Evolutionary conservation across 2,329 filamentous ascomycete species (phyloP).

Genomic region (Alternaria sp.): DNA sequence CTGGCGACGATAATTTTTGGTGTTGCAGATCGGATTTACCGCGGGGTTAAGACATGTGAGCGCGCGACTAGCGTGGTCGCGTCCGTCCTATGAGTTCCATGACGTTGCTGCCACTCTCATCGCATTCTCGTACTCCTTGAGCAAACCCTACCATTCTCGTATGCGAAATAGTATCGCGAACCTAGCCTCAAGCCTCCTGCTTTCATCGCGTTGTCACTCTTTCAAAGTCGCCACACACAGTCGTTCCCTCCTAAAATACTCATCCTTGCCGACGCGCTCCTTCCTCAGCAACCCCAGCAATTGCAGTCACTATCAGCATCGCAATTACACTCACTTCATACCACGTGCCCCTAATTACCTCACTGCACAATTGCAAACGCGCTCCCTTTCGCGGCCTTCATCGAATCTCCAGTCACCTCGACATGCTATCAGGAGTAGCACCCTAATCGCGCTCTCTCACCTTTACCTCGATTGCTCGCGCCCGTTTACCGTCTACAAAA

Average conservation of each 20-base stretch:
- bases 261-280: conserved; percentile 1
- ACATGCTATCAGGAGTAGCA: neutral
- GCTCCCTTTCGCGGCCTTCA: neutral
- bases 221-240: neutral
- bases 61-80: conserved; percentile 21
- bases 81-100: too few species aligned
- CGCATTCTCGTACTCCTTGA: neutral
- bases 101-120: conserved; percentile 5
- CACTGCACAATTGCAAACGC: neutral
- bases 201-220: conserved; percentile 2
- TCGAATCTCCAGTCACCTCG: neutral
- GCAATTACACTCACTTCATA: neutral
- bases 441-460: conserved; percentile 7
- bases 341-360: neutral
- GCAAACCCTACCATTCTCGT: neutral
- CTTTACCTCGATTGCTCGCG: conserved; percentile 1
- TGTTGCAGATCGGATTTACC: conserved; percentile 22
- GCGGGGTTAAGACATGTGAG: conserved; percentile 29
- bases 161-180: neutral
- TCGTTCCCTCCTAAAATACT: conserved; percentile 2
- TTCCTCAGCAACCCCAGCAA: neutral
- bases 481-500: neutral
- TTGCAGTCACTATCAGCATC: neutral
- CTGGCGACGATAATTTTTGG: conserved; percentile 30
- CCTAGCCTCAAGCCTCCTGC: too few species aligned